Percentiles rank a stretch among this genome's conserved stretches.
Evolutionary conservation across 495 filamentous ascomycete species (phyloP).

Genomic region (Xylaria sp.): DNA sequence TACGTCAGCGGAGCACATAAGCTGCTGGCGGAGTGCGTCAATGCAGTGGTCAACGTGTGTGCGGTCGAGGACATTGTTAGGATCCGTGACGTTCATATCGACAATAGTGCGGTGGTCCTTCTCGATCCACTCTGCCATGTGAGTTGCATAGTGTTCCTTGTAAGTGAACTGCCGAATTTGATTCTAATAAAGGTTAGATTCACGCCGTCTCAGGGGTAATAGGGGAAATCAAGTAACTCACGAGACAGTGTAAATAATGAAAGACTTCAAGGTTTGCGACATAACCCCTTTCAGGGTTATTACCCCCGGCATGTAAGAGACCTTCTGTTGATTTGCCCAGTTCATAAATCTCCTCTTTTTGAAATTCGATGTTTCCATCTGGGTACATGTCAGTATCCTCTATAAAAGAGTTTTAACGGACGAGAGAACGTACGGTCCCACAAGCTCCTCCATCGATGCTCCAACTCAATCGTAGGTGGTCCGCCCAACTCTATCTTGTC

Average conservation of each 20-base stretch:
- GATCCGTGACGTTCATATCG: background rate
- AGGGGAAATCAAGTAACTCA: background rate
- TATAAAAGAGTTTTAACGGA: background rate
- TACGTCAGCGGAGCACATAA: constrained; percentile 44
- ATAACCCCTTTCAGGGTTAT: background rate
- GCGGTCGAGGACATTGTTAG: background rate
- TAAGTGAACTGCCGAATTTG: background rate
- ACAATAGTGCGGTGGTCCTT: background rate
- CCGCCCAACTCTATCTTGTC: background rate
- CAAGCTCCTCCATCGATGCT: background rate
- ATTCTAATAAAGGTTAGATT: background rate
- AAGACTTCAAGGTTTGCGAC: background rate
- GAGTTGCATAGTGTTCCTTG: background rate
- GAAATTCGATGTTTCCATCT: background rate
- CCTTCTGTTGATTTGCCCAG: background rate
- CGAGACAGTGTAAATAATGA: background rate
- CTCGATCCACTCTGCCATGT: background rate
- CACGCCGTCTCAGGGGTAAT: background rate
- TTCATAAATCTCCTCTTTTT: background rate
- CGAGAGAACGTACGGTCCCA: background rate
- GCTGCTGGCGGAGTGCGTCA: constrained; percentile 41
- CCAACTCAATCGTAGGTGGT: background rate
- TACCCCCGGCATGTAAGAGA: background rate
- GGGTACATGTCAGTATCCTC: background rate
- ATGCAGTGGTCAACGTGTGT: constrained; percentile 38